A percentile compares a stretch with the other conserved stretches of the same genome.
phyloP scores from a whole-genome alignment of 78 protist species.

The Emiliania huxleyi region DNA sequence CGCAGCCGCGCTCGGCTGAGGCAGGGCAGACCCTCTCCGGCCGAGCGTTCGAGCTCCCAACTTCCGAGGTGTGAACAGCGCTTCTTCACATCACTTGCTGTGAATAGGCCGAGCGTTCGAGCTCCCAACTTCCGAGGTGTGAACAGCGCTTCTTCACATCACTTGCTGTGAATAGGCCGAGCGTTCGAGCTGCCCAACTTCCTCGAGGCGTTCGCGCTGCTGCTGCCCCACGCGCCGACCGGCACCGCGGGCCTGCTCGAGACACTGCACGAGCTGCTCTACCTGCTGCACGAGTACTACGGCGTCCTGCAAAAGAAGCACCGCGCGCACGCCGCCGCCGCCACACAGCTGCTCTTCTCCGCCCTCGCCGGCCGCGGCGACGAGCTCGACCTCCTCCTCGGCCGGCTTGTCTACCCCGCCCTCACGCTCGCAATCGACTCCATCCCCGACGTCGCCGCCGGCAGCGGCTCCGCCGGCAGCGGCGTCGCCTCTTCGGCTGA shows the following conservation, averaged over 20 bases:
- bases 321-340: neutral
- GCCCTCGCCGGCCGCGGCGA: neutral
- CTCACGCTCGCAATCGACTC: too few species aligned
- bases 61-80: too few species aligned
- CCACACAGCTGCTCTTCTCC: neutral
- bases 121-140: too few species aligned
- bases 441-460: too few species aligned
- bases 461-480: too few species aligned
- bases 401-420: neutral
- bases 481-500: too few species aligned
- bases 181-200: neutral
- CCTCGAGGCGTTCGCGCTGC: neutral
- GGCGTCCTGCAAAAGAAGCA: neutral
- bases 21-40: neutral
- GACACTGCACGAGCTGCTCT: neutral
- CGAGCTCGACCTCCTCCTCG: neutral
- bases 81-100: too few species aligned
- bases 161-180: neutral
- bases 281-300: neutral
- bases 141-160: too few species aligned
- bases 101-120: too few species aligned
- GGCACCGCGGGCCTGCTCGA: neutral
- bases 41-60: too few species aligned
- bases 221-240: neutral
- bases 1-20: neutral